Conservation (phyloP, 345 rosid genomes). For the Eucalyptus rudis region DNA sequence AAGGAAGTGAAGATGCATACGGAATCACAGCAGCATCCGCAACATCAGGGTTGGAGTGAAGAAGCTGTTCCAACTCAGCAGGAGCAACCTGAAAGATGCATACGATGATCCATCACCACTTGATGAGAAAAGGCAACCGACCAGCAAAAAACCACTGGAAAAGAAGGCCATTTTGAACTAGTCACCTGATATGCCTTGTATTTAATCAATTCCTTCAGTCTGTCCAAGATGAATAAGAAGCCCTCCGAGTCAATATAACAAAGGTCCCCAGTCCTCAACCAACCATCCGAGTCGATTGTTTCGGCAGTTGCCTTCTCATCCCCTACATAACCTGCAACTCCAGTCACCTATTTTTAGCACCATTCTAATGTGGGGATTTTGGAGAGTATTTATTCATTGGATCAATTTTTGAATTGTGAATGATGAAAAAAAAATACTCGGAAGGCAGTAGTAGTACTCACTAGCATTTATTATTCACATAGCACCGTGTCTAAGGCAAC, state of each 20-base stretch:
- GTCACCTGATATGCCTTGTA: constrained; percentile 89
- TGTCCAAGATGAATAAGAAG: constrained; percentile 57
- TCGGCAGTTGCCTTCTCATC: constrained; percentile 81
- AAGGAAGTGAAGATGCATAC: constrained; percentile 28
- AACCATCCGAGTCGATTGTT: constrained; percentile 62
- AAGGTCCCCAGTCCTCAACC: constrained; percentile 93
- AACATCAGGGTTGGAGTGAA: constrained; percentile 62
- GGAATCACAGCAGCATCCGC: constrained; percentile 91
- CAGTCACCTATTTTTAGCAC: neutral
- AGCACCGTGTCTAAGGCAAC: neutral
- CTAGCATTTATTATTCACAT: neutral
- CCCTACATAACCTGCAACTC: constrained; percentile 58
- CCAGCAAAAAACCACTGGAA: neutral
- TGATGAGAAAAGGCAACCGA: neutral
- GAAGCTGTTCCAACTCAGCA: constrained; percentile 78
- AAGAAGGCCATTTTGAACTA: neutral
- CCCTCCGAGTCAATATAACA: constrained; percentile 74
- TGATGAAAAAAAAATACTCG: neutral
- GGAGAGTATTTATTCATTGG: neutral
- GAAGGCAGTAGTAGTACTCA: neutral
- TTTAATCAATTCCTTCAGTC: constrained; percentile 89
- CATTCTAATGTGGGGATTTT: neutral
- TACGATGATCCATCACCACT: neutral
- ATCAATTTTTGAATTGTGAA: neutral
- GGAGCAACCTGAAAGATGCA: constrained; percentile 65